A percentile compares a stretch with the other conserved stretches of the same genome.
phyloP scores from a whole-genome alignment of 805 yeast genomes.

The Metschnikowia cerradonensis region DNA sequence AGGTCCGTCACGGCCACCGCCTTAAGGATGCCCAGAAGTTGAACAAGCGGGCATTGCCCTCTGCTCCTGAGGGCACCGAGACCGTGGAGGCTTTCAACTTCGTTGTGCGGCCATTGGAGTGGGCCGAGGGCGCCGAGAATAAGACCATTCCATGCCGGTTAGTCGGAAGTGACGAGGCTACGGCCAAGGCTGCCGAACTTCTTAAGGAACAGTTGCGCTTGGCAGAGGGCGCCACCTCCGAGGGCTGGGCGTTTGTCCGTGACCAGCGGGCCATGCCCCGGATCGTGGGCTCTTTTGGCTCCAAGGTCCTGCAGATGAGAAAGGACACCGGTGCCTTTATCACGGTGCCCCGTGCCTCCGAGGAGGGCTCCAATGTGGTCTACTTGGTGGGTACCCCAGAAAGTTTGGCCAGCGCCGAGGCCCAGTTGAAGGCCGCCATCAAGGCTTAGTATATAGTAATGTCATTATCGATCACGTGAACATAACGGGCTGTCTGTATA shows the following conservation, averaged over 20 bases:
- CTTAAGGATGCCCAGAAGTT: slow-evolving; percentile 49
- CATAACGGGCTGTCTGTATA: no score
- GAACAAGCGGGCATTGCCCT: slow-evolving; percentile 38
- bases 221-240: slow-evolving; percentile 42
- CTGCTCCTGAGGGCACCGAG: slow-evolving; percentile 45
- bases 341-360: slow-evolving; percentile 58
- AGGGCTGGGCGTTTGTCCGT: slow-evolving; percentile 62
- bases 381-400: slow-evolving; percentile 58
- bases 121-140: slow-evolving; percentile 18
- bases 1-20: slow-evolving; percentile 55
- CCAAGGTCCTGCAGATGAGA: slow-evolving; percentile 60
- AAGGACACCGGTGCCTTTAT: slow-evolving; percentile 53
- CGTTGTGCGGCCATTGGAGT: slow-evolving; percentile 30
- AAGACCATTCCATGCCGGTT: slow-evolving; percentile 63
- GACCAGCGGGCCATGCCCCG: slow-evolving; percentile 52
- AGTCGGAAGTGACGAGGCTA: slow-evolving; percentile 47
- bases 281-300: slow-evolving; percentile 76
- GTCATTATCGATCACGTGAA: no score
- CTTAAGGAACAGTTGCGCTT: slow-evolving; percentile 48
- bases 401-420: slow-evolving; percentile 38
- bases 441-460: neutral
- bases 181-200: slow-evolving; percentile 48
- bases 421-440: slow-evolving; percentile 6
- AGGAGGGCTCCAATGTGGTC: slow-evolving; percentile 49
- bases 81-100: slow-evolving; percentile 45